Evolutionary conservation across 768 basidiomycete species (phyloP).

Genomic region (Podaxis sp.): DNA sequence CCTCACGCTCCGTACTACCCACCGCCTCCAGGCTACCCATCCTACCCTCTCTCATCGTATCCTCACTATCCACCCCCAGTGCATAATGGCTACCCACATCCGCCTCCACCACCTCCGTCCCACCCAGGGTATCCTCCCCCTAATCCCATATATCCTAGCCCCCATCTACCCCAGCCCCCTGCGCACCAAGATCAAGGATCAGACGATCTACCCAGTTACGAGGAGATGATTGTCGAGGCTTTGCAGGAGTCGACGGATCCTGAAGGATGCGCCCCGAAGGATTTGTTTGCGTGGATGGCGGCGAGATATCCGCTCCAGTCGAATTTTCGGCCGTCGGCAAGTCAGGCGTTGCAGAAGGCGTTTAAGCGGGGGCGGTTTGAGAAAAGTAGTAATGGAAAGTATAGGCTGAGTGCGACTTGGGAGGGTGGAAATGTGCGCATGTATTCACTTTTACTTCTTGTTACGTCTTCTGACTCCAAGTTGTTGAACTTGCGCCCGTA

Average conservation of each 20-base stretch:
- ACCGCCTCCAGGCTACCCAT: conserved; percentile 46
- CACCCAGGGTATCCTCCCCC: conserved; percentile 34
- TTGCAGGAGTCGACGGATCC: conserved; percentile 63
- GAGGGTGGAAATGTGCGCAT: conserved; percentile 75
- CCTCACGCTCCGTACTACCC: conserved; percentile 70
- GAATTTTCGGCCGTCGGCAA: conserved; percentile 89
- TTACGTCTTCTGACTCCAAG: neutral
- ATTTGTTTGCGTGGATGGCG: conserved; percentile 83
- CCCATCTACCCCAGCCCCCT: conserved; percentile 26
- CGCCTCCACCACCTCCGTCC: conserved; percentile 32
- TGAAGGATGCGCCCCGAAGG: conserved; percentile 82
- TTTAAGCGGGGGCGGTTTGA: conserved; percentile 79
- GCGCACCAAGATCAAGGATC: conserved; percentile 28
- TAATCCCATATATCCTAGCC: conserved; percentile 25
- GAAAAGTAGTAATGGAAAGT: conserved; percentile 72
- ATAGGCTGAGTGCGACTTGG: conserved; percentile 74
- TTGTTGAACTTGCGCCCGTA: conserved; percentile 25
- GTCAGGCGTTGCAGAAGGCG: conserved; percentile 87
- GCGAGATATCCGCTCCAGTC: conserved; percentile 77
- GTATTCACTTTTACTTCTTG: conserved; percentile 8
- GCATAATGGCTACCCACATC: conserved; percentile 41
- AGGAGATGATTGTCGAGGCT: conserved; percentile 90
- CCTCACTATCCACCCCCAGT: conserved; percentile 41
- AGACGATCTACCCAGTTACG: conserved; percentile 79
- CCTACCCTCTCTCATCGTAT: conserved; percentile 27